Evolutionary conservation across 768 basidiomycete genomes (phyloP), one percentile per base, ranked within the genome.

Genomic region (Terana coerulea): DNA sequence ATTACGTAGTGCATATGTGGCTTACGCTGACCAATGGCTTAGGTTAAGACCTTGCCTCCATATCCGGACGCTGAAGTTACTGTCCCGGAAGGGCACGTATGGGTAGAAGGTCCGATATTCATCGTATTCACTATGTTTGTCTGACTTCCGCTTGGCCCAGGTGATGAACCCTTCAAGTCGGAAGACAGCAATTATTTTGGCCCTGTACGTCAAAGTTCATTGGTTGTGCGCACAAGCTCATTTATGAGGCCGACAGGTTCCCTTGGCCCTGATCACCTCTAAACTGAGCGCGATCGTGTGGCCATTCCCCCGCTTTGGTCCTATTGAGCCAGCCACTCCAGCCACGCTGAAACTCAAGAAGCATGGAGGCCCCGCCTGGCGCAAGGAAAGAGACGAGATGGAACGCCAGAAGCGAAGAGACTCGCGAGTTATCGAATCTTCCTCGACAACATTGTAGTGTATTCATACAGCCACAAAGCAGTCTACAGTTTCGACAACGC

Each of bases 171-270:
- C 4, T 84, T 82, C 59, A 74, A 79, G 50, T 85, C 80, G 8
- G 74, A 82, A 47, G 88, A 88, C 59, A 88, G 86, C 69, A 88
- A 88, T 63, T 64, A 70, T 1, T 86, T 85, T 64, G 87, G 88
- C 6, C 82, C 87, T 8, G 86, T 87, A 62, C 53, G 75, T 67
- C 21, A 37, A 54, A 41, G 19, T 49, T 17, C 50, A 28, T 21
- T 31, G 2, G 7, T 21, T 40, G 17, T 4, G 17, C 46, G 1
- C 26, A 47, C 11, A 6, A 19, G 14, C 28, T 34, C 5, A 5
- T 47, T 6, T 19, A 5, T 22, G 22, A 19, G 7, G 5, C n/a
- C 14, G 14, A 6, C 17, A 68, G 67, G 61, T 69, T 9, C 61
- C 69, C 12, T 49, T 58, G 21, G 54, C 25, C 41, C 55, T 68